Evolutionary conservation across 169 alveolate genomes (phyloP), one percentile per base, ranked within the genome.

Genomic region (Cryptosporidium viatorum): DNA sequence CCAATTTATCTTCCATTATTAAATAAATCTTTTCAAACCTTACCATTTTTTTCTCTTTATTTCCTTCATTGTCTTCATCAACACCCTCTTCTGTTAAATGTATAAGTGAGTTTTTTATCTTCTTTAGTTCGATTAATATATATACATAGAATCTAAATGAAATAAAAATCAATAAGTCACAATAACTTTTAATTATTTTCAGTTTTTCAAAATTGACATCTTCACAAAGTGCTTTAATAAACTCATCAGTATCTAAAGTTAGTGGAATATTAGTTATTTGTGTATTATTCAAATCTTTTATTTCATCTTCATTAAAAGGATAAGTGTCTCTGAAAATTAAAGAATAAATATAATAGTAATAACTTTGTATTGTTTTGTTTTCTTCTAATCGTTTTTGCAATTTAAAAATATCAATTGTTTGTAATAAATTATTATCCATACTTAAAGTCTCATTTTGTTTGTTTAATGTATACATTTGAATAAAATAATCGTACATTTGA

Each of bases 1-100:
- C 86, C 58, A 73, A 58, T 21, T 31, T 29, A 2, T 73, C 58
- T n/a, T 73, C 71, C 70, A 73, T 52, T n/a, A 59, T 16, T 35
- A 73, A 33, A 51, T 39, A 73, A 21, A 73, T 8, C 23, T 73
- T 73, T 41, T 73, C 70, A 58, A 71, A 48, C 10, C 23, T 69
- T 6, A 50, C 85, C 21, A 71, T 71, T 29, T 71, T 71, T 50
- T 26, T 59, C 69, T 71, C 69, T 12, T 50, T 55, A 2, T 45
- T 29, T 0, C 12, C 48, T 1, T 35, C 85, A 50, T 65, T n/a
- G 29, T 35, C 29, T 31, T 65, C 71, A 7, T 8, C 12, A 3
- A 29, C 14, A n/a, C 2, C 3, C 14, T 65, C 71, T n/a, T 65
- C 50, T 12, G 50, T 33, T 9, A 23, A 18, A 29, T 31, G 31